Conservation (phyloP, 495 filamentous ascomycete genomes). For the Pseudoneurospora amorphoporcata region DNA sequence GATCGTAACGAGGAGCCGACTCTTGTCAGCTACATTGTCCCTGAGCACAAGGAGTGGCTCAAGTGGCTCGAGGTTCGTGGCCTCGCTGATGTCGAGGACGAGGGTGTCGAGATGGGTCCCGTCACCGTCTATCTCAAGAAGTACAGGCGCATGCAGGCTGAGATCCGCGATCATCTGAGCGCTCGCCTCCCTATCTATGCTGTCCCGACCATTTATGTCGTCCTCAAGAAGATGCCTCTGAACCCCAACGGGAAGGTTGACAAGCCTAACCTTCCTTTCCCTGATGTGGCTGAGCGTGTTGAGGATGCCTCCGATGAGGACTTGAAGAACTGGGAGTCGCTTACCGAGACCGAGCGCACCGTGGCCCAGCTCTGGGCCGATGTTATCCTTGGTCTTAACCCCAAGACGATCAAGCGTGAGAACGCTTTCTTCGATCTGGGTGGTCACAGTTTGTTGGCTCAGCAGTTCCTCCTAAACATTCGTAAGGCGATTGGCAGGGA, state of each 20-base stretch:
- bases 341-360: conserved; percentile 32
- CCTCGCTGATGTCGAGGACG: conserved; percentile 38
- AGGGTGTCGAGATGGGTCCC: conserved; percentile 35
- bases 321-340: conserved; percentile 55
- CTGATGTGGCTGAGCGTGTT: conserved; percentile 49
- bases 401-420: conserved; percentile 51
- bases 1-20: conserved; percentile 86
- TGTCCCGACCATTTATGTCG: conserved; percentile 69
- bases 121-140: conserved; percentile 44
- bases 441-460: conserved; percentile 78
- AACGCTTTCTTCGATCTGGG: conserved; percentile 81
- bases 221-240: conserved; percentile 69
- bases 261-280: conserved; percentile 83
- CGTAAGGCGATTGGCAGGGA: conserved; percentile 55
- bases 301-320: conserved; percentile 53
- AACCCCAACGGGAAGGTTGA: conserved; percentile 97
- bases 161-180: conserved; percentile 65
- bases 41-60: conserved; percentile 63
- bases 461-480: conserved; percentile 64
- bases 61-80: conserved; percentile 51
- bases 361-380: conserved; percentile 30
- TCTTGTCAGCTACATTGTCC: conserved; percentile 85
- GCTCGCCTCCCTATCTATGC: conserved; percentile 71
- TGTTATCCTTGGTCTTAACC: conserved; percentile 44
- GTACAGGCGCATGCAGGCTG: conserved; percentile 56